phyloP scores from a whole-genome alignment of 352 stramenopile species.

The Pythium volutum region DNA sequence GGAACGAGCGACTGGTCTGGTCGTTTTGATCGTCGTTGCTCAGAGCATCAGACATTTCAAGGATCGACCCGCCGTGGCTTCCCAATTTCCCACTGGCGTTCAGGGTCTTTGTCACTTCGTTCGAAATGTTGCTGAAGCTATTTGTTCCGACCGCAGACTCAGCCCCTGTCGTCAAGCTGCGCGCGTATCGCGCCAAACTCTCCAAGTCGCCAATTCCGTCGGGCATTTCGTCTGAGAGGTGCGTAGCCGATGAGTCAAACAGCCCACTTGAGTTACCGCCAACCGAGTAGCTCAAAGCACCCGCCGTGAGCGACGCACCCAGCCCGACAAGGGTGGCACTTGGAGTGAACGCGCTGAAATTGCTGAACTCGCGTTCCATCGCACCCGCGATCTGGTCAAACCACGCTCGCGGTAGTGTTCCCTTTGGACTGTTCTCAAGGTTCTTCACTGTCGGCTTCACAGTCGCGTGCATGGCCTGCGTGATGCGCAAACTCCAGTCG shows the following conservation, averaged over 20 bases:
- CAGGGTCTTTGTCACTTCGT: slow-evolving; percentile 76
- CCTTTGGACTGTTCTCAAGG: slow-evolving; percentile 68
- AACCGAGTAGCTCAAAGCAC: not conserved
- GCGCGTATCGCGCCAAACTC: slow-evolving; percentile 68
- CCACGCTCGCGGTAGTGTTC: slow-evolving; percentile 67
- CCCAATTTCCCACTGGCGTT: slow-evolving; percentile 25
- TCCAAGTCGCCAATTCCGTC: slow-evolving; percentile 61
- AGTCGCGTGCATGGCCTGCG: slow-evolving; percentile 71
- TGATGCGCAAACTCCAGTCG: slow-evolving; percentile 76
- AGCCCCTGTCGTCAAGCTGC: slow-evolving; percentile 40
- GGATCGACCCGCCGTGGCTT: slow-evolving; percentile 16
- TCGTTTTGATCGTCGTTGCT: slow-evolving; percentile 67
- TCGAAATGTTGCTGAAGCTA: slow-evolving; percentile 51
- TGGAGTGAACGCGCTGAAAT: slow-evolving; percentile 27
- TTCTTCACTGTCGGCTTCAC: slow-evolving; percentile 69
- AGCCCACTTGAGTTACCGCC: slow-evolving; percentile 13
- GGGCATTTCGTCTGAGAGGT: slow-evolving; percentile 45
- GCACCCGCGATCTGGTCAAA: slow-evolving; percentile 62
- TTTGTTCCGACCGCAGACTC: slow-evolving; percentile 31
- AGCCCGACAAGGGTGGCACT: slow-evolving; percentile 7
- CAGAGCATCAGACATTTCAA: slow-evolving; percentile 55
- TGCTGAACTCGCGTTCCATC: slow-evolving; percentile 45
- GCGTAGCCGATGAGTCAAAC: slow-evolving; percentile 20
- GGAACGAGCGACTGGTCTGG: slow-evolving; percentile 62
- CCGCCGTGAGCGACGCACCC: not conserved